Base-by-base conservation (phyloP, 2,329 filamentous ascomycete species). In the Rutstroemia sp. region DNA sequence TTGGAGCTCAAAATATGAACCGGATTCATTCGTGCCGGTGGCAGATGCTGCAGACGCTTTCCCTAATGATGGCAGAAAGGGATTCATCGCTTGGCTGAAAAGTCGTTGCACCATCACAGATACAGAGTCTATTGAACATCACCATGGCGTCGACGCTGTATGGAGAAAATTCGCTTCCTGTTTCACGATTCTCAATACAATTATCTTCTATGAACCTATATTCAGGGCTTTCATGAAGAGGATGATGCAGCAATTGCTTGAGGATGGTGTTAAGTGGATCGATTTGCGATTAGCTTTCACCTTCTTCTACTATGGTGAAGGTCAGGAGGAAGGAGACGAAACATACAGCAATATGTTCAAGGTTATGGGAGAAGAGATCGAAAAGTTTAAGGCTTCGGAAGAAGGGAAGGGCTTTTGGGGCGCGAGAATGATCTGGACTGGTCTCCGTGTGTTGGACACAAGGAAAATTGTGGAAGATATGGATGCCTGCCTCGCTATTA, bases 141-240 rank as follows among this genome's bases (percentile, higher is more conserved):
- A 94, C 65, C 86, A 92, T 64, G 90, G 92, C 2, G 78, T 91
- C 16, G 86, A 94, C 69, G 86, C 86, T 52, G 86, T 95, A 54
- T 96, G 92, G 91, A 74, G 77, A 23, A 92, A 94, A 67, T 95
- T 96, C 72, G 75, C 73, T 50, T 82, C 80, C 46, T 87, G 86
- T 59, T 96, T 96, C 71, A 73, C 78, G 2, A 81, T 92, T 4
- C 78, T 92, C 46, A 81, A 82, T 42, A 86, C 83, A 16, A 80
- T 96, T 51, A 78, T 96, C 49, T 88, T 87, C 72, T 96, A 96
- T 72, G 92, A 96, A 72, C 92, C 92, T 14, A 89, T 97, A 60
- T 92, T 89, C 73, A 83, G 90, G 23, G 76, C 77, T 17, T 95
- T 90, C 66, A 73, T 96, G 58, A 82, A 80, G 27, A 79, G 82